Base-by-base conservation (phyloP, 192 early-diverging fungal genomes). In the Backusella liffmaniae region DNA sequence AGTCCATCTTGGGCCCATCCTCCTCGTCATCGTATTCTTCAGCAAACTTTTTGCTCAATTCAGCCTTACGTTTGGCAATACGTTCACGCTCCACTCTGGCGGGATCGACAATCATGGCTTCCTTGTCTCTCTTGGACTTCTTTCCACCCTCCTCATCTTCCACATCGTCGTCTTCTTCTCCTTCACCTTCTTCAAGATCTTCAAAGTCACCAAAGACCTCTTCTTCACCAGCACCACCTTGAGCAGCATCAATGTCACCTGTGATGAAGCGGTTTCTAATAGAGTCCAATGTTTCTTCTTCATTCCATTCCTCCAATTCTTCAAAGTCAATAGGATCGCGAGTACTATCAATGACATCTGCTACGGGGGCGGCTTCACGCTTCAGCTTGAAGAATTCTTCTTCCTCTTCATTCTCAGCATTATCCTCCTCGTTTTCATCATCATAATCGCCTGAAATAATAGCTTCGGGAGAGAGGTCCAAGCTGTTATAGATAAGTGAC, bases 41-140 rank as follows among this genome's bases (percentile, higher is more conserved):
- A 82, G 97, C 95, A 81, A 98, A 99, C 84, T 97, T 98, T 76
- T 88, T 92, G 79, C 96, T 96, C 56, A 99, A 88, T 75, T 94
- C 90, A 76, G 93, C 94, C 81, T 96, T 96, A 83, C 92, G 94
- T 67, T 89, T 90, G 2, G 91, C 88, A 77, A 98, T 85, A 8
- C 85, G 92, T 62, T 88, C 89, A 76, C 86, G 84, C 30, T 90
- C 88, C 29, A 87, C 84, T 32, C 91, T 85, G 7, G 88, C 83
- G 29, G 88, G 85, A 56, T 89, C 70, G 18, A 26, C 26, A 32
- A 71, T 71, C 70, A 71, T 71, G 16, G 13, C 70, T 29, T 71
- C 85, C 34, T 84, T 89, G 35, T 85, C 78, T 12, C 82, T 76
- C 12, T 18, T 77, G 9, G 37, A 39, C 39, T 73, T 73, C 30